phyloP scores from a whole-genome alignment of 345 rosid genomes.

The Citrus unshiu region DNA sequence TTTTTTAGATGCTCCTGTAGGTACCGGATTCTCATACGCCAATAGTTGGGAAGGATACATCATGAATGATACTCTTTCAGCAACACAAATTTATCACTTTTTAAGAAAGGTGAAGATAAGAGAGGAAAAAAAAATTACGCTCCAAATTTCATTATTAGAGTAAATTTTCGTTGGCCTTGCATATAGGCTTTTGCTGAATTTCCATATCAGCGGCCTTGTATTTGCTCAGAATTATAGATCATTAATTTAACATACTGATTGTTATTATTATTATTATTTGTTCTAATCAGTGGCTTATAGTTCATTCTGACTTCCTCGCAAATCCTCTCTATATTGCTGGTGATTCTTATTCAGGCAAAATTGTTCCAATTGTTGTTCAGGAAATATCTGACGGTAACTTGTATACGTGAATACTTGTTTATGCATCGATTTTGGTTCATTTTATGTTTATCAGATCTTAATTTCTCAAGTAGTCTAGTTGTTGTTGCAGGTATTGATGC shows the following conservation, averaged over 20 bases:
- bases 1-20: conserved; percentile 37
- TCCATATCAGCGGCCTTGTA: no score
- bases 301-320: conserved; percentile 22
- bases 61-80: conserved; percentile 9
- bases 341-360: conserved; percentile 30
- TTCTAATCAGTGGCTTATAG: conserved; percentile 28
- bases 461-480: background rate
- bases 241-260: background rate
- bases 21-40: conserved; percentile 40
- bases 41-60: conserved; percentile 10
- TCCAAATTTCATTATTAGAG: background rate
- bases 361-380: conserved; percentile 18
- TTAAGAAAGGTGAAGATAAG: conserved; percentile 25
- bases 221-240: no score
- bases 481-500: background rate
- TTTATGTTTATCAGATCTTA: background rate
- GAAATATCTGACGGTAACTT: conserved; percentile 22
- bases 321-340: conserved; percentile 35
- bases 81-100: conserved; percentile 16
- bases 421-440: background rate
- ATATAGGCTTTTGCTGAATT: no score
- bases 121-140: background rate
- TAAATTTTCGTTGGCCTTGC: no score
- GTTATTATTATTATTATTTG: background rate
- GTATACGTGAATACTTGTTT: background rate